Conservation (phyloP, 306 rosid genomes). For the Calophaca sinica region DNA sequence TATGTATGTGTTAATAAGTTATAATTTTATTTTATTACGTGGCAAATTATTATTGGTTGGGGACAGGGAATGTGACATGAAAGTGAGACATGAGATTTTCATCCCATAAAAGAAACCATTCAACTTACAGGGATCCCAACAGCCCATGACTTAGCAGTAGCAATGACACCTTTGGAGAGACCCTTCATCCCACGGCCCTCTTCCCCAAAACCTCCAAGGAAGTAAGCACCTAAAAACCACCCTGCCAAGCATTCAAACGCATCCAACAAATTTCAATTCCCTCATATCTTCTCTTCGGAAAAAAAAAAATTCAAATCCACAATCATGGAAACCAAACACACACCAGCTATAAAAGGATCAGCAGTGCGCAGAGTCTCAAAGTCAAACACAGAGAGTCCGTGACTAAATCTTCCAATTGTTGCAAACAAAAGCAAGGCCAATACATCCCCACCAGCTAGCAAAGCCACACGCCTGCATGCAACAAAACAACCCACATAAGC, state of each 20-base stretch:
- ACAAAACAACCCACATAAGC: slow-evolving; percentile 28
- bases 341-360: slow-evolving; percentile 98
- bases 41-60: too few relatives aligned
- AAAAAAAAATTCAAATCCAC: not conserved
- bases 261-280: slow-evolving; percentile 32
- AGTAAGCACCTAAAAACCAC: slow-evolving; percentile 94
- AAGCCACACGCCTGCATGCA: slow-evolving; percentile 71
- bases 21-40: too few relatives aligned
- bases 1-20: too few relatives aligned
- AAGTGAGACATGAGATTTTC: too few relatives aligned
- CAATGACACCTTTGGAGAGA: slow-evolving; percentile 69
- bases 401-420: slow-evolving; percentile 87
- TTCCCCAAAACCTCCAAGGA: slow-evolving; percentile 88
- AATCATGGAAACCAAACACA: slow-evolving; percentile 18
- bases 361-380: slow-evolving; percentile 80
- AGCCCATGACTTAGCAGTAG: slow-evolving; percentile 89
- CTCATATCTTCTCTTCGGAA: not conserved
- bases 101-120: not conserved
- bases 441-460: slow-evolving; percentile 91
- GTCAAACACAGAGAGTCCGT: slow-evolving; percentile 79
- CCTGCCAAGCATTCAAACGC: slow-evolving; percentile 56
- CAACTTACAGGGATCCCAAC: slow-evolving; percentile 87
- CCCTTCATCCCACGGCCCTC: slow-evolving; percentile 96
- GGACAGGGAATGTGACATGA: too few relatives aligned
- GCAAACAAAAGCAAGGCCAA: slow-evolving; percentile 84